phyloP scores from a whole-genome alignment of 108 stramenopile genomes.

The Tribonema minus region DNA sequence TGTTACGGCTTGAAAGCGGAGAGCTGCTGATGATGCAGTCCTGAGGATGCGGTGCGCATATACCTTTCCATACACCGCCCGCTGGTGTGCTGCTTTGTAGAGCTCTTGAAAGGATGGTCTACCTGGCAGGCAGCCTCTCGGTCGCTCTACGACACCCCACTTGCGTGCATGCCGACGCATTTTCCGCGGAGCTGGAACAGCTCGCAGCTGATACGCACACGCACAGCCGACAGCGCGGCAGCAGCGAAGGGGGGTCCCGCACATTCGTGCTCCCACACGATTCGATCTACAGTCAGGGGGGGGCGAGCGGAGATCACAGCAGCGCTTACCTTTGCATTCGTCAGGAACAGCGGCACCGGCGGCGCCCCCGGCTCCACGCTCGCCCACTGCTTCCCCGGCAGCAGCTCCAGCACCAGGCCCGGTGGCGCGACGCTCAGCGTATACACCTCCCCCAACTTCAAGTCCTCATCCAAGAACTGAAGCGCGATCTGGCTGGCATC shows the following conservation, averaged over 20 bases:
- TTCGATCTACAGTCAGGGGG: background rate
- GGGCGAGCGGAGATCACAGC: background rate
- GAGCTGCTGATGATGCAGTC: too few species aligned
- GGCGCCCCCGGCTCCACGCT: background rate
- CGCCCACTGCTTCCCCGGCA: background rate
- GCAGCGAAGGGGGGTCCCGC: too few species aligned
- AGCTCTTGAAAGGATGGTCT: too few species aligned
- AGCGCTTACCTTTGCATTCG: background rate
- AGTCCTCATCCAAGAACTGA: background rate
- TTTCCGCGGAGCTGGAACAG: background rate
- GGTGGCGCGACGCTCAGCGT: background rate
- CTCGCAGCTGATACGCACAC: too few species aligned
- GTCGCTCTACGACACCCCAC: background rate
- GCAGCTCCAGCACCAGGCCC: background rate
- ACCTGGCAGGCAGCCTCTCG: too few species aligned
- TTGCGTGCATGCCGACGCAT: background rate
- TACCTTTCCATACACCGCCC: too few species aligned
- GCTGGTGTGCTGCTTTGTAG: too few species aligned
- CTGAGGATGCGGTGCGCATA: too few species aligned
- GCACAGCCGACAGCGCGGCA: too few species aligned
- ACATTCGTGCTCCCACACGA: too few species aligned
- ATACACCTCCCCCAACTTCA: too few species aligned
- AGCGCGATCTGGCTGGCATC: background rate
- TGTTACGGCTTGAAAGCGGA: too few species aligned
- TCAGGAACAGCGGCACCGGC: background rate